Conservation (phyloP, 1,284 basidiomycete species). For the Trametes pubescens region DNA sequence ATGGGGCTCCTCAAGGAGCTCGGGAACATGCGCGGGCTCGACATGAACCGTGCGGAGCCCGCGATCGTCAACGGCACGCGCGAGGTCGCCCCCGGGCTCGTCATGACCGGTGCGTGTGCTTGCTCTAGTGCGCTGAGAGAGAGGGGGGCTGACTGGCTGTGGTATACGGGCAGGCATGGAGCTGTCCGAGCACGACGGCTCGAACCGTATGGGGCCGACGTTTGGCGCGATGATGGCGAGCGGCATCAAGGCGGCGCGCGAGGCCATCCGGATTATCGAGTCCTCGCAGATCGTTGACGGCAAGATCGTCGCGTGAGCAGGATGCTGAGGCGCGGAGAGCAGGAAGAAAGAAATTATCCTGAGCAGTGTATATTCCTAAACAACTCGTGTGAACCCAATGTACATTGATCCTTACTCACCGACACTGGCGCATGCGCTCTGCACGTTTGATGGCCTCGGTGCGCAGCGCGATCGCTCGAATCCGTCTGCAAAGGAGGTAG, state of each 20-base stretch:
- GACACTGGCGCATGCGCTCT: not conserved
- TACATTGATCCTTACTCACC: not conserved
- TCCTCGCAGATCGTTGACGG: conserved; percentile 68
- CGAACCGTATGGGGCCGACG: conserved; percentile 79
- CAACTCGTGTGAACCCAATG: not conserved
- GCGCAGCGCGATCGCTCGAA: not conserved
- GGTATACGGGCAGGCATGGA: conserved; percentile 71
- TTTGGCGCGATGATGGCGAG: conserved; percentile 87
- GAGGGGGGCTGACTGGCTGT: not conserved
- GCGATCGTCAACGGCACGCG: conserved; percentile 82
- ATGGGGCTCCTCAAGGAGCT: conserved; percentile 80
- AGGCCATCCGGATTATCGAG: conserved; percentile 73
- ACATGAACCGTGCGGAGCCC: conserved; percentile 83
- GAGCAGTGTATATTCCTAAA: not conserved
- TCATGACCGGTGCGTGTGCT: conserved; percentile 69
- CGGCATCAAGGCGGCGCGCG: conserved; percentile 81
- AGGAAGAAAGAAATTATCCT: not conserved
- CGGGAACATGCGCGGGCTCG: conserved; percentile 83
- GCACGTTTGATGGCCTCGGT: too few species aligned
- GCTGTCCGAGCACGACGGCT: conserved; percentile 84
- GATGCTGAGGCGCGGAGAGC: not conserved
- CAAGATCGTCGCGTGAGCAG: conserved; percentile 61
- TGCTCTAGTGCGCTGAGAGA: not conserved
- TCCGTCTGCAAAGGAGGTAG: conserved; percentile 14
- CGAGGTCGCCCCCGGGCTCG: conserved; percentile 82